Percentiles rank a stretch among this genome's conserved stretches.
Evolutionary conservation across 164 flowering plant species (phyloP).

Genomic region (Liquidambar formosana): DNA sequence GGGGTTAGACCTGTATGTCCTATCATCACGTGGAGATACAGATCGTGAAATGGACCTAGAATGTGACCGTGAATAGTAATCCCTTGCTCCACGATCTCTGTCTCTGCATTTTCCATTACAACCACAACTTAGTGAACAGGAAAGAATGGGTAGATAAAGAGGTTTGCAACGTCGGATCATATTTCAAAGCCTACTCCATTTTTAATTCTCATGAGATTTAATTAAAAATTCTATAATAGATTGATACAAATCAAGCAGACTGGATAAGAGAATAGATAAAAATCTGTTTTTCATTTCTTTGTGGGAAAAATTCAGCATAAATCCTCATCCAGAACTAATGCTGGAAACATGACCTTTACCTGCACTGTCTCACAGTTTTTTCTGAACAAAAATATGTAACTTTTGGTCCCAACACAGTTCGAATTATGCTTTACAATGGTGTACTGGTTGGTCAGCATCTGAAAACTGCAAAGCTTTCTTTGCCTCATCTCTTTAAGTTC

Average conservation of each 20-base stretch:
- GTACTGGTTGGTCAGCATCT: slow-evolving; percentile 65
- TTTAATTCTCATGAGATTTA: not conserved
- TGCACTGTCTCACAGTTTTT: slow-evolving; percentile 39
- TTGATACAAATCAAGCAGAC: not conserved
- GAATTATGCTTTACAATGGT: slow-evolving; percentile 42
- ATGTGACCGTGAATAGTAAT: slow-evolving; percentile 36
- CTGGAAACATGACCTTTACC: slow-evolving; percentile 54
- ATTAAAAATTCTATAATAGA: not conserved
- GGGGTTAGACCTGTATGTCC: slow-evolving; percentile 17
- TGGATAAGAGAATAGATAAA: not conserved
- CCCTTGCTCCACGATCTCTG: slow-evolving; percentile 40
- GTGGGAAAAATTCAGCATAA: slow-evolving; percentile 11
- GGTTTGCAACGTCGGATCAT: not conserved
- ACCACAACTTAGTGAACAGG: not conserved
- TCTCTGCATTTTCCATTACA: slow-evolving; percentile 17
- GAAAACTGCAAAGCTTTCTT: slow-evolving; percentile 61
- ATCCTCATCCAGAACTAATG: slow-evolving; percentile 26
- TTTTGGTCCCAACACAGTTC: slow-evolving; percentile 54
- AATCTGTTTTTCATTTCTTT: not conserved
- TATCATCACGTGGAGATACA: slow-evolving; percentile 27
- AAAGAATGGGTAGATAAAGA: slow-evolving; percentile 10
- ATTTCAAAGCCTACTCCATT: not conserved
- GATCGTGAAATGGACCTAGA: slow-evolving; percentile 29
- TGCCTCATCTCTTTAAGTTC: slow-evolving; percentile 62
- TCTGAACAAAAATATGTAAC: slow-evolving; percentile 49